Base-by-base conservation (phyloP, 805 yeast genomes). In the Tetrapisispora iriomotensis region DNA sequence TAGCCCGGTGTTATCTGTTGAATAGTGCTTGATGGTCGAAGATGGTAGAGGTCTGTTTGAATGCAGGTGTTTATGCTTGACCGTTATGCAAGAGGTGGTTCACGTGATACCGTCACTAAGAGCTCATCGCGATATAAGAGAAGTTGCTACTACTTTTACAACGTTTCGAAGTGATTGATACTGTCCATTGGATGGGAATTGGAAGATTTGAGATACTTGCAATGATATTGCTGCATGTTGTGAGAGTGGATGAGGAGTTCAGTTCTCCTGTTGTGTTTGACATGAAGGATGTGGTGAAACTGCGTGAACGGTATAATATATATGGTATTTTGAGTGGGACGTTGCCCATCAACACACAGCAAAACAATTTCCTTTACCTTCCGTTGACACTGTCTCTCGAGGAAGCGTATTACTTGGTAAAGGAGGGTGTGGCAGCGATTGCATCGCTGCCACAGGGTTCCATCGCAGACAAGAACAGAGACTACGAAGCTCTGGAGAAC, bases 291-390 rank as follows among this genome's bases (percentile, higher is more conserved):
- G 66, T 83, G 36, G 69, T 70, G 47, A 40, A 39, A 18, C 65
- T 87, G 6, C 66, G 96, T 18, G 34, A 29, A 65, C 26, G 66
- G 2, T 61, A 72, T 31, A 84, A 85, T 12, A 70, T 92, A 1
- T 68, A 77, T 18, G 98, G 98, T 0, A 75, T 80, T 1, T 65
- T 90, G 13, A 63, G 75, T 0, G 98, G 98, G 0, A 82, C 96
- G 0, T 62, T 92, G 23, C 83, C 96, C 0, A 70, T 77, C 34
- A 86, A 88, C n/a, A 92, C 96, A 2, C 98, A 92, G 57, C 98
- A 90, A 53, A 87, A 86, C 52, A 67, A 79, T n/a, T 82, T 88
- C 51, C 64, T 85, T 29, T 94, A 95, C 0, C 61, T 88, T 2
- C 98, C 98, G 0, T 59, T 92, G 37, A 75, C 77, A 50, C 63